These are phyloP conservation scores for Calocera viscosa DNA, from an alignment of 768 basidiomycete species.

Conservation along the genomic window DNA sequence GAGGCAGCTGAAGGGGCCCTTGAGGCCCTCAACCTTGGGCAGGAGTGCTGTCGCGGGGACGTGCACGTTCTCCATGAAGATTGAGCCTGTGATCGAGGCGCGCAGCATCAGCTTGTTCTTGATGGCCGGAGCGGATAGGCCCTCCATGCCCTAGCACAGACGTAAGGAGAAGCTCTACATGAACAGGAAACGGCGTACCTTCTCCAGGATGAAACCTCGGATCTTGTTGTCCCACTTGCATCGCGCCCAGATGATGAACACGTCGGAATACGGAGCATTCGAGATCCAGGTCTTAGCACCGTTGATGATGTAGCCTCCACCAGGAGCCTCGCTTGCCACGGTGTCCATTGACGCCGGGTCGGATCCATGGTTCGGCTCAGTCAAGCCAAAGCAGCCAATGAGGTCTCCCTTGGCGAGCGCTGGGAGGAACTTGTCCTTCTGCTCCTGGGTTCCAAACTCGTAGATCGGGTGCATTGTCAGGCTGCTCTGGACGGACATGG, in stretches of 20 bases:
- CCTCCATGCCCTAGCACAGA: constrained; percentile 51
- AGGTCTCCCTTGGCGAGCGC: constrained; percentile 73
- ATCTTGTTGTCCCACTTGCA: constrained; percentile 90
- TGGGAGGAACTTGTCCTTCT: constrained; percentile 86
- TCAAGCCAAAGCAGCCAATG: constrained; percentile 87
- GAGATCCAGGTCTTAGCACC: constrained; percentile 98
- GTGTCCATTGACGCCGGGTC: constrained; percentile 99
- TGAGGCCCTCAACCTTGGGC: constrained; percentile 62
- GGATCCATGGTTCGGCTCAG: constrained; percentile 93
- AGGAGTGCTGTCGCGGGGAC: constrained; percentile 64
- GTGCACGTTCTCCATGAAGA: constrained; percentile 86
- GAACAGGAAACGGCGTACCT: constrained; percentile 36
- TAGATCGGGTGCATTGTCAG: constrained; percentile 92
- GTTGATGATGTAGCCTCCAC: constrained; percentile 72
- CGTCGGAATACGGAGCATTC: constrained; percentile 84
- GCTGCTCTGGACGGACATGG: constrained; percentile 87
- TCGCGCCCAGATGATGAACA: constrained; percentile 88
- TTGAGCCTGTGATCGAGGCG: constrained; percentile 68
- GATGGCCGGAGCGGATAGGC: constrained; percentile 73
- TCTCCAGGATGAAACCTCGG: constrained; percentile 82
- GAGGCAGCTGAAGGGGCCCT: constrained; percentile 81
- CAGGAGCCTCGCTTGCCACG: constrained; percentile 59
- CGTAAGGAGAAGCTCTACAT: neutral
- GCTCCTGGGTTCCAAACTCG: constrained; percentile 76
- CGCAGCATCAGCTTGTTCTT: constrained; percentile 89